A percentile compares a stretch with the other conserved stretches of the same genome.
These are phyloP conservation scores for Leavenworthia alabamica DNA, from an alignment of 345 rosid species.

Conservation along the genomic window DNA sequence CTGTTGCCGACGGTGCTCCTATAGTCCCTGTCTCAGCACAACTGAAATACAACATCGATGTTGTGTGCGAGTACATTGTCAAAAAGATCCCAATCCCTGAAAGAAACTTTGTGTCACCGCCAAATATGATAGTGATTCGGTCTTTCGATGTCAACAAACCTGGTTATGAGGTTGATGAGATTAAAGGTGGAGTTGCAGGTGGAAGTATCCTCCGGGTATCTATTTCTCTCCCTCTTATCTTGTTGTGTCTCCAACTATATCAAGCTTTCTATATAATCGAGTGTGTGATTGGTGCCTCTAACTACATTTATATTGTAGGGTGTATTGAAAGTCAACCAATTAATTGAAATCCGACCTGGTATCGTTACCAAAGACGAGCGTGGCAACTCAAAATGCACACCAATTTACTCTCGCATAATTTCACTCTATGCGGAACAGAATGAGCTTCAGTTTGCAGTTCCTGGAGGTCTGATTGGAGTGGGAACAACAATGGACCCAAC, in stretches of 20 bases:
- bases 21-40: slow-evolving; percentile 96
- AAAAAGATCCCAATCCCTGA: slow-evolving; percentile 93
- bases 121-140: slow-evolving; percentile 92
- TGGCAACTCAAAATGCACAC: slow-evolving; percentile 81
- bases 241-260: neutral
- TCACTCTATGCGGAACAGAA: slow-evolving; percentile 87
- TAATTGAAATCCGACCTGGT: slow-evolving; percentile 89
- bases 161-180: slow-evolving; percentile 87
- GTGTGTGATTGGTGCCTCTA: neutral
- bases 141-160: slow-evolving; percentile 98
- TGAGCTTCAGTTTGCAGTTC: slow-evolving; percentile 95
- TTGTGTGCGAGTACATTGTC: slow-evolving; percentile 87
- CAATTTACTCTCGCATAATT: slow-evolving; percentile 85
- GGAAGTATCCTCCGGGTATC: slow-evolving; percentile 92
- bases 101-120: slow-evolving; percentile 81
- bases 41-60: slow-evolving; percentile 85
- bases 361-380: slow-evolving; percentile 73
- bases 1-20: slow-evolving; percentile 88
- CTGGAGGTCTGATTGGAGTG: slow-evolving; percentile 95
- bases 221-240: neutral
- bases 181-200: slow-evolving; percentile 98
- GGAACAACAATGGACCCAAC: slow-evolving; percentile 99
- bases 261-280: neutral
- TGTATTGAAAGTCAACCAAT: slow-evolving; percentile 82
- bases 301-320: slow-evolving; percentile 45